These are phyloP conservation scores for Wolfiporia cocos DNA, from an alignment of 1,284 basidiomycete genomes.

Conservation along the genomic window DNA sequence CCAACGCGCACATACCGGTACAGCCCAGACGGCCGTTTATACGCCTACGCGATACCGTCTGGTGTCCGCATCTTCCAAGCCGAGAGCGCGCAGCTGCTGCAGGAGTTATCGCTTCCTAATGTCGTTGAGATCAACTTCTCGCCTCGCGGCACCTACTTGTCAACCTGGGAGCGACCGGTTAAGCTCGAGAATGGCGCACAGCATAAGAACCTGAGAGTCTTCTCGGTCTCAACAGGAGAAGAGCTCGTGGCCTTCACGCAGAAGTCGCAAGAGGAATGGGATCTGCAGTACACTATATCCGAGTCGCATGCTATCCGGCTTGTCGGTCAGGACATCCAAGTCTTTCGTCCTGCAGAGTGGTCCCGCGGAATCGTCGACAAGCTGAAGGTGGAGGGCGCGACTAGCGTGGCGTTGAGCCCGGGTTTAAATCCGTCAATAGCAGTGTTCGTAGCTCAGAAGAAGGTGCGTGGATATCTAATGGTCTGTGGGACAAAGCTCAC, in stretches of 20 bases:
- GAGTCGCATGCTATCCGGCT: constrained; percentile 88
- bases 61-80: constrained; percentile 78
- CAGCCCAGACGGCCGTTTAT: constrained; percentile 83
- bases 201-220: constrained; percentile 86
- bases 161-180: constrained; percentile 89
- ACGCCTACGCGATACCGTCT: constrained; percentile 77
- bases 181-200: constrained; percentile 79
- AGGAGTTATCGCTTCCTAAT: constrained; percentile 66
- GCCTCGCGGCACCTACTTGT: constrained; percentile 87
- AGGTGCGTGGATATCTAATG: constrained; percentile 38
- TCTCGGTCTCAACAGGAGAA: constrained; percentile 76
- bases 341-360: constrained; percentile 81
- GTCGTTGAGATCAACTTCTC: constrained; percentile 88
- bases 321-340: constrained; percentile 81
- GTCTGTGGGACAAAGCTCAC: background rate
- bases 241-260: constrained; percentile 80
- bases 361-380: constrained; percentile 76
- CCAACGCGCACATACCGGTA: constrained; percentile 77
- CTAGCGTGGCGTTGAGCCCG: constrained; percentile 71
- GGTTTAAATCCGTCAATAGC: constrained; percentile 83
- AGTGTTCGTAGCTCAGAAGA: constrained; percentile 92
- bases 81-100: constrained; percentile 64
- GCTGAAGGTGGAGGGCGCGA: constrained; percentile 77
- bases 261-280: constrained; percentile 82
- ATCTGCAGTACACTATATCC: constrained; percentile 87